phyloP scores from a whole-genome alignment of 2,329 filamentous ascomycete genomes.

The Sporothrix mexicana region DNA sequence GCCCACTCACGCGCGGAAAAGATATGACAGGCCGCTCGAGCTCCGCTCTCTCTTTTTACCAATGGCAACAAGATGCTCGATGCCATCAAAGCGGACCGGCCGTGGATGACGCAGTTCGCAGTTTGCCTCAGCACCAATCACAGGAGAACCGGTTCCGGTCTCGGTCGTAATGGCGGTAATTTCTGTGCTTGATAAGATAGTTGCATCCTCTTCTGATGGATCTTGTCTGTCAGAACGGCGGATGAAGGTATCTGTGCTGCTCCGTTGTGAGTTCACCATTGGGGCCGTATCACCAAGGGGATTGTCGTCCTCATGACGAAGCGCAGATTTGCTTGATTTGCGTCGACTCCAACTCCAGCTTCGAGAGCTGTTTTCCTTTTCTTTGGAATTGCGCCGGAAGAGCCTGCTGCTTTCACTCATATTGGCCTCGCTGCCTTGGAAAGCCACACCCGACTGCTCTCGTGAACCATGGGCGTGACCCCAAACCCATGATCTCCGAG shows the following conservation, averaged over 20 bases:
- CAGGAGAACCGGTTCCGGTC: neutral
- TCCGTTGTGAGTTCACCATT: neutral
- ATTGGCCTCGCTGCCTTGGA: neutral
- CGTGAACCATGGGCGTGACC: neutral
- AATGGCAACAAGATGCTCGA: slow-evolving; percentile 38
- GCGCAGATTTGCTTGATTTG: neutral
- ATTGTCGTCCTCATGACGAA: neutral
- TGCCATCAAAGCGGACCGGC: slow-evolving; percentile 41
- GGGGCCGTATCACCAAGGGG: neutral
- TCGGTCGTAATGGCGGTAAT: neutral
- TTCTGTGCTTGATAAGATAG: neutral
- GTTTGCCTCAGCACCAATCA: neutral
- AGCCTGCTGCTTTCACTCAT: neutral
- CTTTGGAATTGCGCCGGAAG: neutral
- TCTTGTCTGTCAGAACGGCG: neutral
- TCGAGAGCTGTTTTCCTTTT: slow-evolving; percentile 14
- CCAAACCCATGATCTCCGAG: slow-evolving; percentile 5
- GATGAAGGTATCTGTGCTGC: neutral
- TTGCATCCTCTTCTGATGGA: neutral
- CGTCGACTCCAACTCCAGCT: slow-evolving; percentile 36
- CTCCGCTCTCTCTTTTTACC: slow-evolving; percentile 35
- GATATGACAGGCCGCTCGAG: slow-evolving; percentile 7
- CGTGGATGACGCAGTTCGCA: slow-evolving; percentile 43
- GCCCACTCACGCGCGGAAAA: neutral
- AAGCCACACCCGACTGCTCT: neutral